Evolutionary conservation across 2,329 filamentous ascomycete genomes (phyloP), one percentile per base, ranked within the genome.

Genomic region (Ophiostoma perfectum): DNA sequence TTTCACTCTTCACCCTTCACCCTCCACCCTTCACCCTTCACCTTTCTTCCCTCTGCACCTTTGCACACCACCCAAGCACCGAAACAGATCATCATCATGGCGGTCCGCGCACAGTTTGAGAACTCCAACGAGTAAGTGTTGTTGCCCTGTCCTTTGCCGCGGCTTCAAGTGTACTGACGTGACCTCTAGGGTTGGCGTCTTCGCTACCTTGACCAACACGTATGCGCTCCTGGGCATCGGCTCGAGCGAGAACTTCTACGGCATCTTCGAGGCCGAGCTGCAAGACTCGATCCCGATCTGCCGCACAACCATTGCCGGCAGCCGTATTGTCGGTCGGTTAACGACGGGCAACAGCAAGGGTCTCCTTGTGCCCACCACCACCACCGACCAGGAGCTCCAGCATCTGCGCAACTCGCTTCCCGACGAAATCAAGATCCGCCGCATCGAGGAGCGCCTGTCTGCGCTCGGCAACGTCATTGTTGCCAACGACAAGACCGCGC

Each of bases 161-260:
- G 16, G 7, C 42, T 9, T 27, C 5, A 14, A 60, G 3, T 42
- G 39, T n/a, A 63, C 60, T 58, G 4, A n/a, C 52, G 14, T 60
- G n/a, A 8, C 14, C 8, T 39, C 12, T 14, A 97, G 93, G 82
- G 91, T 99, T 78, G 95, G 95, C 78, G 95, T 98, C 77, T 99
- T 99, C 81, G 82, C 93, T 71, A 97, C 92, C 71, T 90, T 99
- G 78, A 99, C 95, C 74, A 99, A 99, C 82, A 94, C 92, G 70
- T 99, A 97, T 81, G 93, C 93, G 75, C 86, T 99, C 75, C 92
- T 97, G 75, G 93, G 94, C 73, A 88, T 97, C 73, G 95, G 95
- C 77, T 93, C 92, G 75, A 97, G 92, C 77, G 93, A 97, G 84
- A 98, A 98, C 86, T 99, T 99, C 81, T 98, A 98, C 88, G 93